A percentile compares a stretch with the other conserved stretches of the same genome.
These are phyloP conservation scores for Azolla pinnata DNA, from an alignment of 75 land plant genomes.

Conservation along the genomic window DNA sequence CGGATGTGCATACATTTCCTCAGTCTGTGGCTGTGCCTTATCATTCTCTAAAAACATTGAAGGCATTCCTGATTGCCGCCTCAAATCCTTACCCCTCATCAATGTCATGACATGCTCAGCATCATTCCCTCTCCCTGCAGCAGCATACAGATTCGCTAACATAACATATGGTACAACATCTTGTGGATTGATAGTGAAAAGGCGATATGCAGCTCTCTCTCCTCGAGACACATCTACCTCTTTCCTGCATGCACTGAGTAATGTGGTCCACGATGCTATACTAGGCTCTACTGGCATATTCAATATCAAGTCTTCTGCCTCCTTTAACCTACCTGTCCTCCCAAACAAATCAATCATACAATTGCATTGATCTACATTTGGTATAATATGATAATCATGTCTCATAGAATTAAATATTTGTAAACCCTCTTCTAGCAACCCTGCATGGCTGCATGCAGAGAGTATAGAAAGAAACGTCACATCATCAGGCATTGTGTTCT, in stretches of 20 bases:
- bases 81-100: conserved; percentile 18
- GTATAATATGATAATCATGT: conserved; percentile 12
- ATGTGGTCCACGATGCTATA: conserved; percentile 27
- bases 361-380: conserved; percentile 17
- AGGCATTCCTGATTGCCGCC: no score
- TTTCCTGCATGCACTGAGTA: conserved; percentile 38
- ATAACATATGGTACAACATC: conserved; percentile 45
- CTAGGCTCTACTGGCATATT: conserved; percentile 24
- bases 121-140: conserved; percentile 42
- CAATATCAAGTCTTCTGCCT: conserved; percentile 25
- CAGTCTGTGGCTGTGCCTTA: no score
- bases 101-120: conserved; percentile 20
- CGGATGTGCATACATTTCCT: no score
- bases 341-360: conserved; percentile 35
- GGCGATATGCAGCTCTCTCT: conserved; percentile 26
- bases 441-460: conserved; percentile 29
- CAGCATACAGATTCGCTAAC: conserved; percentile 55
- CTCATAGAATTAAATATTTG: conserved; percentile 19
- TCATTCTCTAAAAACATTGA: no score
- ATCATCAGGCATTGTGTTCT: conserved; percentile 23
- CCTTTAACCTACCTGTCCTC: conserved; percentile 29
- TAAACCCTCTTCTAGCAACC: conserved; percentile 27
- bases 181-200: conserved; percentile 23
- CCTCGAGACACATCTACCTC: conserved; percentile 25
- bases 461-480: conserved; percentile 27